These are phyloP conservation scores for Kockovaella imperatae DNA, from an alignment of 768 basidiomycete species.

Conservation along the genomic window DNA sequence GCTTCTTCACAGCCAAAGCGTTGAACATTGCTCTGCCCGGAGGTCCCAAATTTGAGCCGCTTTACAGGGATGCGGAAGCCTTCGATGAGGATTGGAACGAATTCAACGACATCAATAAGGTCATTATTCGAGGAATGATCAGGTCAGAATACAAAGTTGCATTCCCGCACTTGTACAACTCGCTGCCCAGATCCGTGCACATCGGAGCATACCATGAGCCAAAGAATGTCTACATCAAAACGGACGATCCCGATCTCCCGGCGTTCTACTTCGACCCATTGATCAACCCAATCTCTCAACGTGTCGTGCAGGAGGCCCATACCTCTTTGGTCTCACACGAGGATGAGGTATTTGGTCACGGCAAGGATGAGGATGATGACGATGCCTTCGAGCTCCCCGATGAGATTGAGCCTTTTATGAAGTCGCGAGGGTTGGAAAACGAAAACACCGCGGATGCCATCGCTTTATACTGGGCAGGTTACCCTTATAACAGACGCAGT, in stretches of 20 bases:
- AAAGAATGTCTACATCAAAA: slow-evolving; percentile 98
- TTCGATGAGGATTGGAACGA: slow-evolving; percentile 99
- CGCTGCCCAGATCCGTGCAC: slow-evolving; percentile 85
- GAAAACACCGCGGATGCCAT: slow-evolving; percentile 93
- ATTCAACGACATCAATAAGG: slow-evolving; percentile 99
- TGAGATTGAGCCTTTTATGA: slow-evolving; percentile 68
- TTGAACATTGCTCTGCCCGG: slow-evolving; percentile 56
- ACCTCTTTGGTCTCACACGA: slow-evolving; percentile 77
- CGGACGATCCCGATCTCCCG: slow-evolving; percentile 97
- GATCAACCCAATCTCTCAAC: slow-evolving; percentile 92
- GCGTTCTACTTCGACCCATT: slow-evolving; percentile 99
- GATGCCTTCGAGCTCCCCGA: slow-evolving; percentile 80
- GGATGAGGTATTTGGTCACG: slow-evolving; percentile 84
- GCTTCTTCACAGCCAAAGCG: slow-evolving; percentile 91
- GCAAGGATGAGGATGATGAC: slow-evolving; percentile 61
- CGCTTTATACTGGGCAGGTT: slow-evolving; percentile 96
- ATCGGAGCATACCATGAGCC: slow-evolving; percentile 80
- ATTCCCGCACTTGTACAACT: slow-evolving; percentile 98
- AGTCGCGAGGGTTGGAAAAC: slow-evolving; percentile 69
- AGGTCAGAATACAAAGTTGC: slow-evolving; percentile 98
- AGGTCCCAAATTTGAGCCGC: slow-evolving; percentile 95
- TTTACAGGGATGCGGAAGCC: slow-evolving; percentile 89
- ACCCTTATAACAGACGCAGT: slow-evolving; percentile 85
- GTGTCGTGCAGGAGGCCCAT: slow-evolving; percentile 77
- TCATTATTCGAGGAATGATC: slow-evolving; percentile 97